phyloP scores from a whole-genome alignment of 1,284 basidiomycete species.

The Apiotrichum mycotoxinovorans region DNA sequence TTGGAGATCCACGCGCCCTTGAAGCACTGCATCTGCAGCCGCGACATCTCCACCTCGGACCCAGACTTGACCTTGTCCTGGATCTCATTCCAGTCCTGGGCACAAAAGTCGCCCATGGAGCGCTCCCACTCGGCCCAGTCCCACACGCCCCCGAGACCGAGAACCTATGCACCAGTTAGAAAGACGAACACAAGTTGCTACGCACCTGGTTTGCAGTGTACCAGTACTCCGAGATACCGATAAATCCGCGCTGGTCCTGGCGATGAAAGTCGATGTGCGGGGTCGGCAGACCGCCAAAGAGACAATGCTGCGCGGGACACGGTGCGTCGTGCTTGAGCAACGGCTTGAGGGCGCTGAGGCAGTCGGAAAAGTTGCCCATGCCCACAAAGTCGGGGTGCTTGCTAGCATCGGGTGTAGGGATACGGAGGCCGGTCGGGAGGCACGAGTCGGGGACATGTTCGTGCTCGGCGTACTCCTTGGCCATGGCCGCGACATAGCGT shows the following conservation, averaged over 20 bases:
- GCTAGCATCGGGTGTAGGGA: conserved; percentile 54
- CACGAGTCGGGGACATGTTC: conserved; percentile 72
- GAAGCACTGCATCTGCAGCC: conserved; percentile 97
- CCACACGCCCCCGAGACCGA: conserved; percentile 89
- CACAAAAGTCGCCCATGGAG: conserved; percentile 82
- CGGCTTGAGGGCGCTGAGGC: conserved; percentile 68
- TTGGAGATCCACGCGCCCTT: conserved; percentile 98
- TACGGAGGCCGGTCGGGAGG: conserved; percentile 69
- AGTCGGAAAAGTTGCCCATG: conserved; percentile 84
- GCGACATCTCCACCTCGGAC: conserved; percentile 65
- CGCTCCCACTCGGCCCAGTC: conserved; percentile 95
- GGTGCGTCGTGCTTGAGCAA: conserved; percentile 81
- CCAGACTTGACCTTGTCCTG: conserved; percentile 63
- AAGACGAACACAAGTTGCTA: too few species aligned
- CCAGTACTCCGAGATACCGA: conserved; percentile 99
- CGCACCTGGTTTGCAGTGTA: conserved; percentile 74
- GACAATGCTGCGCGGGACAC: conserved; percentile 79
- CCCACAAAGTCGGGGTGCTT: conserved; percentile 67
- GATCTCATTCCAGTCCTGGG: conserved; percentile 72
- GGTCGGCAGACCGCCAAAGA: conserved; percentile 93
- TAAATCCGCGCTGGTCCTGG: conserved; percentile 70
- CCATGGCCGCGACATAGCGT: conserved; percentile 72
- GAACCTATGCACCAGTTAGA: conserved; percentile 57
- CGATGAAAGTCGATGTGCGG: conserved; percentile 82
- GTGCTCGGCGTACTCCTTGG: conserved; percentile 43